Base-by-base conservation (phyloP, 202 grass and related monocot genomes). In the Digitaria exilis region DNA sequence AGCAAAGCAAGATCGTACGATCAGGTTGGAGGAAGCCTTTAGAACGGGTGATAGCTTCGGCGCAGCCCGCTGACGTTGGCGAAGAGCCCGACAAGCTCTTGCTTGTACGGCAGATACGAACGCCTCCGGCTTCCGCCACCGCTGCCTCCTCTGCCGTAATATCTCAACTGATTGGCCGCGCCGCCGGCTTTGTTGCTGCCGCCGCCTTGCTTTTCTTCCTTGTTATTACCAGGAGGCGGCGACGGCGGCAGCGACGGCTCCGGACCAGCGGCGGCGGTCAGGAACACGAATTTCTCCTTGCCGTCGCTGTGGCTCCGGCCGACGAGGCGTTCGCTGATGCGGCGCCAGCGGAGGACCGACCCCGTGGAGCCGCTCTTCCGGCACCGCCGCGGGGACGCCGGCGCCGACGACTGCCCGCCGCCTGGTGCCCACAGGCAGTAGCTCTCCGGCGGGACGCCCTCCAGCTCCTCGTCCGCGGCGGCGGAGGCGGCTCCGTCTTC, bases 211-310 rank as follows among this genome's bases (percentile, higher is more conserved):
- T 60, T 76, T 50, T 52, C 32, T 50, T 22, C 52, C 42, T 48
- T 65, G 69, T 10, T 29, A 43, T 10, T 29, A 43, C 29, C 41
- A 56, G 14, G 49, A 69, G 63, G 31, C n/a, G 55, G 54, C 7
- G 55, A 46, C 7, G 26, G 54, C 10, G 55, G 41, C 18, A 46
- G 31, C 18, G 55, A 39, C 7, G 16, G 62, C 22, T 68, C 60
- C n/a, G 69, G 30, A n/a, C 26, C 17, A 19, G 30, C 24, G 60
- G 66, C 28, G 37, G 77, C 73, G 76, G 19, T 63, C 1, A 94
- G 72, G 84, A 94, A 94, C 1, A 94, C 83, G 83, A 94, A 91
- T 48, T 91, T 94, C 80, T 94, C 88, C 88, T 91, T 94, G 28
- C 92, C 86, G 86, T 94, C 92, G 84, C 92, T 91, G 71, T 91